Percentiles rank a stretch among this genome's conserved stretches.
Evolutionary conservation across 257 asterid species (phyloP).

Genomic region (Solanum pinnatisectum): DNA sequence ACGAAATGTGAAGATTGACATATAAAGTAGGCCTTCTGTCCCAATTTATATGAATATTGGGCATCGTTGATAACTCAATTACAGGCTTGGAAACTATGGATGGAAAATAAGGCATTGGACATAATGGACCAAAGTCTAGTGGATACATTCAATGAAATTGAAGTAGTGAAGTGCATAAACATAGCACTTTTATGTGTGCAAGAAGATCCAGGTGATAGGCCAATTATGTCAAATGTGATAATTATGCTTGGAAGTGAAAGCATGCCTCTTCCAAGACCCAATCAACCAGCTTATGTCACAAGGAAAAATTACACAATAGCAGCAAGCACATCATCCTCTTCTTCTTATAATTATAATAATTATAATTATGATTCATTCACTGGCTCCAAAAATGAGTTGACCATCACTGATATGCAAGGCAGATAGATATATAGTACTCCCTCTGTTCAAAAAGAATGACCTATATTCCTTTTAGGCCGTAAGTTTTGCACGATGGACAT

Average conservation of each 20-base stretch:
- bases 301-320: neutral
- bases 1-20: neutral
- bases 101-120: neutral
- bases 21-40: neutral
- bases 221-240: neutral
- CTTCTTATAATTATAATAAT: neutral
- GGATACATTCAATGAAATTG: neutral
- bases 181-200: neutral
- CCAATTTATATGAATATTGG: neutral
- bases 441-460: no score
- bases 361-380: neutral
- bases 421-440: neutral
- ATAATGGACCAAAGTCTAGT: neutral
- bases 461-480: neutral
- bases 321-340: neutral
- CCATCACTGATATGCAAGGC: neutral
- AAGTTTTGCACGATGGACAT: neutral
- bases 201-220: neutral
- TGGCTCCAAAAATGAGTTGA: neutral
- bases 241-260: neutral
- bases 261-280: neutral
- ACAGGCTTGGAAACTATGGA: neutral
- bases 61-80: neutral
- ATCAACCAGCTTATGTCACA: neutral
- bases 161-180: neutral